Base-by-base conservation (phyloP, 1,284 basidiomycete species). In the Papiliotrema nemorosa region DNA sequence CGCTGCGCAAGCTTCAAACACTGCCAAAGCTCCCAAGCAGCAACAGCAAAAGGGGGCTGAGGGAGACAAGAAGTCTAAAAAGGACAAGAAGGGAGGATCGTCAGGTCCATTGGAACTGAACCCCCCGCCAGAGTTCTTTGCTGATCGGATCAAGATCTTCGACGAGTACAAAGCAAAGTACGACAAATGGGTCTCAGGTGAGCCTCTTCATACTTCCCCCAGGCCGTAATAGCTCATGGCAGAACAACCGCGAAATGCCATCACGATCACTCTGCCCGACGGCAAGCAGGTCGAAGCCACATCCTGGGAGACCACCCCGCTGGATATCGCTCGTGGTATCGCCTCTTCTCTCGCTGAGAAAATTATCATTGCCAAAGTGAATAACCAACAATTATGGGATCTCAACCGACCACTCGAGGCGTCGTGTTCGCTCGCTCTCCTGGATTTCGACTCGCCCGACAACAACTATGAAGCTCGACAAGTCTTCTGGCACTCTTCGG, bases 401-500 rank as follows among this genome's bases (percentile, higher is more conserved):
- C 80, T 98, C 24, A 90, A 94, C 63, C 82, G 96, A 50, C 94
- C 94, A 0, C 79, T 99, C 21, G 96, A 97, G 76, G 78, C 77
- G 29, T 85, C 87, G 1, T 86, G 84, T 66, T 84, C 82, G 60
- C 81, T 99, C 39, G 85, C 92, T 61, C 71, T 99, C 21, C 81
- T 98, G 48, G 90, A 97, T 76, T 99, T 98, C 67, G 91, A 97
- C 47, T 84, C 93, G 58, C 86, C 88, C 9, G 67, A 75, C 33
- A 73, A 73, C 64, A 92, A 97, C 80, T 94, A 92, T 83, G 64
- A 59, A 65, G 75, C 90, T 50, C 90, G 94, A 73, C 86, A 86
- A 63, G 96, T 98, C 31, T 99, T 98, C 79, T 99, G 96, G 96
- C 96, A 98, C 73, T 97, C 94, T 22, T 97, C 93, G 12, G 96